These are phyloP conservation scores for Aspergillus japonicus DNA, from an alignment of 2,329 filamentous ascomycete species.

Conservation along the genomic window DNA sequence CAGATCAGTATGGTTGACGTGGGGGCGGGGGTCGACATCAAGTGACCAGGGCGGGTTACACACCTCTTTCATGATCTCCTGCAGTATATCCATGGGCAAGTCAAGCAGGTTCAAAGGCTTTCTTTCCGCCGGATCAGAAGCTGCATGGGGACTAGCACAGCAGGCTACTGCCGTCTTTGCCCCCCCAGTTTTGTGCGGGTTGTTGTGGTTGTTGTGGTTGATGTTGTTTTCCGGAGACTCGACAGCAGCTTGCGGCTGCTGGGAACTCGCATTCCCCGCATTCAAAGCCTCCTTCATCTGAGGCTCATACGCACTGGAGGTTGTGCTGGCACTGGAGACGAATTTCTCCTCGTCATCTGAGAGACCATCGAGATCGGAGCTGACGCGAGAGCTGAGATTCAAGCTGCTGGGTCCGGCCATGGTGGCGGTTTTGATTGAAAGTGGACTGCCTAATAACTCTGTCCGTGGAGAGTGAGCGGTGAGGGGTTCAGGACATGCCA, in stretches of 20 bases:
- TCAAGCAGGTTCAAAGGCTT: conserved; percentile 67
- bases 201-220: neutral
- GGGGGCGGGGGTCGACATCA: neutral
- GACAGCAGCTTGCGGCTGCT: neutral
- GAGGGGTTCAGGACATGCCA: conserved; percentile 2
- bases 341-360: conserved; percentile 35
- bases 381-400: conserved; percentile 24
- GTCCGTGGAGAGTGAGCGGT: neutral
- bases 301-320: conserved; percentile 21
- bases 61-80: conserved; percentile 76
- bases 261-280: neutral
- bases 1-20: neutral
- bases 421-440: neutral
- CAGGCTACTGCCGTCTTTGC: conserved; percentile 5
- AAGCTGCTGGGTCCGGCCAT: conserved; percentile 29
- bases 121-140: conserved; percentile 26
- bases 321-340: conserved; percentile 28
- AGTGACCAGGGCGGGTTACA: neutral
- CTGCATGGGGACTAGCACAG: neutral
- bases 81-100: conserved; percentile 73
- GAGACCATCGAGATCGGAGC: conserved; percentile 23
- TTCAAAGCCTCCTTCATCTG: conserved; percentile 6
- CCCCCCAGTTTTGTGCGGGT: neutral
- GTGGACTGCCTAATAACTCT: conserved; percentile 7
- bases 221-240: neutral